Evolutionary conservation across 2,329 filamentous ascomycete genomes (phyloP).

Genomic region (Penicillium fuscoglaucum): DNA sequence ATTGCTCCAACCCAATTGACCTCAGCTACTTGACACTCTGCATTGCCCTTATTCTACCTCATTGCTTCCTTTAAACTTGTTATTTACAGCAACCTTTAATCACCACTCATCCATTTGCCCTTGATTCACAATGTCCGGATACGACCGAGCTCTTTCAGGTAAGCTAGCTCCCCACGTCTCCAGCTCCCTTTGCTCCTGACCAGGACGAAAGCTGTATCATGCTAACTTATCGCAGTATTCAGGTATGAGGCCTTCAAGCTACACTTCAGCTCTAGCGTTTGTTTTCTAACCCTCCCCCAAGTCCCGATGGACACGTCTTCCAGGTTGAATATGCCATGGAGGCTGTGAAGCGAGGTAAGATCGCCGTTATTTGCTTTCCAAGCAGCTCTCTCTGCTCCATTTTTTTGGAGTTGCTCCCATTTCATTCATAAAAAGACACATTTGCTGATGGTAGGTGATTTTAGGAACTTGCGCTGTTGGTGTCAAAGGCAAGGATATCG

Average conservation of each 20-base stretch:
- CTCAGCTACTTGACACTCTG: constrained; percentile 16
- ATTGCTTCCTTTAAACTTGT: constrained; percentile 1
- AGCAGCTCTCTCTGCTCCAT: background rate
- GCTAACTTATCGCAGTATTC: constrained; percentile 69
- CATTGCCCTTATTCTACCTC: constrained; percentile 9
- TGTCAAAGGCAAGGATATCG: constrained; percentile 91
- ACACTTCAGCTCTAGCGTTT: constrained; percentile 15
- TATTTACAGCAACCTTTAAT: background rate
- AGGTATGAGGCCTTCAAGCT: constrained; percentile 54
- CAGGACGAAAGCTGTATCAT: constrained; percentile 22
- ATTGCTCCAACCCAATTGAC: constrained; percentile 25
- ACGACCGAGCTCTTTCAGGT: constrained; percentile 99
- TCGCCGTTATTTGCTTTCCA: constrained; percentile 14
- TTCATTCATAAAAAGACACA: background rate
- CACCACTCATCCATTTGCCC: constrained; percentile 5
- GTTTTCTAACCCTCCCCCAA: constrained; percentile 55
- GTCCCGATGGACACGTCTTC: constrained; percentile 98
- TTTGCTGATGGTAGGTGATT: constrained; percentile 6
- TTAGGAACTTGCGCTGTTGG: constrained; percentile 94
- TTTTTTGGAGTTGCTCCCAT: background rate
- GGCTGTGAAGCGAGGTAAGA: constrained; percentile 90
- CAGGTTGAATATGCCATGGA: constrained; percentile 99
- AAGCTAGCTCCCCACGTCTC: constrained; percentile 39
- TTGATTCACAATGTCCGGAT: constrained; percentile 70
- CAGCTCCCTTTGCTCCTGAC: constrained; percentile 34